phyloP scores from a whole-genome alignment of 805 yeast genomes.

The Ogataea trehalophila region DNA sequence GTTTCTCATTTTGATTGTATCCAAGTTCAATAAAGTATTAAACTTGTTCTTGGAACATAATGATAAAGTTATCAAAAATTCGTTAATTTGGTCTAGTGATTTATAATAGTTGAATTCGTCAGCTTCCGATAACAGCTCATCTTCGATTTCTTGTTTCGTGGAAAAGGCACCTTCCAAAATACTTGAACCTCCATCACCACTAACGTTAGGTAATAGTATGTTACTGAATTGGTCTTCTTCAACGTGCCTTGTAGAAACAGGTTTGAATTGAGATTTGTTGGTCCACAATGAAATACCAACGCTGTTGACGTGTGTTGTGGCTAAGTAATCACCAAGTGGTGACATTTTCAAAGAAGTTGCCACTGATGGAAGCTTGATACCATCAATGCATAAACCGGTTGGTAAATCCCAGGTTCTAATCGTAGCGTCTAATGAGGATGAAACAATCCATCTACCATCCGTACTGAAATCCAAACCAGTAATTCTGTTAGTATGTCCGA shows the following conservation, averaged over 20 bases:
- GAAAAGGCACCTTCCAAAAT: slow-evolving; percentile 72
- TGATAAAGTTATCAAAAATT: slow-evolving; percentile 66
- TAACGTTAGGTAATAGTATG: slow-evolving; percentile 63
- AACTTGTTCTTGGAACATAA: slow-evolving; percentile 73
- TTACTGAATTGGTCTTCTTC: slow-evolving; percentile 70
- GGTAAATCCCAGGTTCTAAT: slow-evolving; percentile 97
- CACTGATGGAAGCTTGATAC: slow-evolving; percentile 70
- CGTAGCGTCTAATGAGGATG: slow-evolving; percentile 79
- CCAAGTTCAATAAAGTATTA: slow-evolving; percentile 74
- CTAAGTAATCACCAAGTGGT: slow-evolving; percentile 83
- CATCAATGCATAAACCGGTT: slow-evolving; percentile 95
- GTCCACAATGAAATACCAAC: slow-evolving; percentile 93
- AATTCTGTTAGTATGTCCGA: slow-evolving; percentile 86
- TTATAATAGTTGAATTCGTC: slow-evolving; percentile 34
- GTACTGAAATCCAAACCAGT: slow-evolving; percentile 88
- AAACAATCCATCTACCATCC: slow-evolving; percentile 91
- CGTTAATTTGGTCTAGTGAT: slow-evolving; percentile 58
- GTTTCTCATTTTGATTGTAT: slow-evolving; percentile 77
- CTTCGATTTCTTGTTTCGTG: too few relatives aligned
- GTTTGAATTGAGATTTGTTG: slow-evolving; percentile 76
- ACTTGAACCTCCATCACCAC: slow-evolving; percentile 73
- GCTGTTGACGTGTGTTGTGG: slow-evolving; percentile 87
- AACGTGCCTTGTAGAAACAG: slow-evolving; percentile 69
- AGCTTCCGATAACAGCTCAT: slow-evolving; percentile 32
- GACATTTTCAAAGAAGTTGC: slow-evolving; percentile 78